Evolutionary conservation across 257 asterid genomes (phyloP), one percentile per base, ranked within the genome.

Genomic region (Petunia axillaris): DNA sequence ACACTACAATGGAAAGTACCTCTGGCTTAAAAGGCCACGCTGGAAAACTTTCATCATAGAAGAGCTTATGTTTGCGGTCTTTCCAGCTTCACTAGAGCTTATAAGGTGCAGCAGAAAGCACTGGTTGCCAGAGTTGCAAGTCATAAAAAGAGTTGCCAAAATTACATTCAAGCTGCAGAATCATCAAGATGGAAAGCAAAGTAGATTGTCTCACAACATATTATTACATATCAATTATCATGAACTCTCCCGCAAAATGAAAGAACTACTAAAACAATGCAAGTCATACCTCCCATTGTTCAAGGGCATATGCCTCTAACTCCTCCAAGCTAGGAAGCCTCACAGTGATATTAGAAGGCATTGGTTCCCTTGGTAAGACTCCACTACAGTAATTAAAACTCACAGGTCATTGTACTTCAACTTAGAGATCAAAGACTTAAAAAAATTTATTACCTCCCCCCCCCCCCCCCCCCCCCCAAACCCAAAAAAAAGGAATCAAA

Each of bases 1-100:
- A 78, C 54, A 77, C 48, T 79, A 76, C 79, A 55, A 77, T 41
- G 25, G 86, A 54, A 80, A n/a, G 54, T 92, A 95, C 99, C 87
- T 96, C 88, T 94, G 98, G 87, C 83, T 91, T 90, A 96, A 89
- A 76, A 96, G 97, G 68, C 97, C 97, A 15, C 96, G 97, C 87
- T 96, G 98, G 89, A 96, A 96, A 79, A 96, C 84, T 88, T 90
- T 96, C 98, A 96, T 92, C 95, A 96, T 94, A 79, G 98, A 92
- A 84, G 98, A 87, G 86, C 96, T 94, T 62, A 96, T 89, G 89
- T 90, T 91, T 87, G 94, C 89, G 60, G 92, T 82, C 87, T 86
- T 96, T 81, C 93, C 98, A 67, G 89, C 97, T 86, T 94, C 98
- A 57, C 88, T 53, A 8, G 99, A 94, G 87, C 87, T 94, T 86